These are phyloP conservation scores for Asterophora lycoperdoides DNA, from an alignment of 768 basidiomycete genomes.

Conservation along the genomic window DNA sequence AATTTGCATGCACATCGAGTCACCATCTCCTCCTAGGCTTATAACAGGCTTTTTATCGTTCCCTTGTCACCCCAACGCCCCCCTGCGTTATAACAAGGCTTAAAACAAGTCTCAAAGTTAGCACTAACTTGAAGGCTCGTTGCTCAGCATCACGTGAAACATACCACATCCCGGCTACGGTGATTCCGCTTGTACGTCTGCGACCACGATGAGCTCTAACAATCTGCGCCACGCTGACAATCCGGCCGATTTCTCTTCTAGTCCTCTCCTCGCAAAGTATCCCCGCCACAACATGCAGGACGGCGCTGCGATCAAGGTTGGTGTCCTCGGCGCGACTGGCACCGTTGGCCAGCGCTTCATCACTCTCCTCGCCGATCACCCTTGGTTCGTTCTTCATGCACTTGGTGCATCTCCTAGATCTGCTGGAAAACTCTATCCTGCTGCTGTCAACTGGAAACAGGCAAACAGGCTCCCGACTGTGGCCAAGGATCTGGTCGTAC, in stretches of 20 bases:
- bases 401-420: conserved; percentile 89
- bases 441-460: conserved; percentile 88
- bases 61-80: too few species aligned
- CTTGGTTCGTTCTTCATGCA: conserved; percentile 83
- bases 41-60: too few species aligned
- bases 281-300: conserved; percentile 34
- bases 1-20: too few species aligned
- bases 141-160: conserved; percentile 9
- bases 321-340: conserved; percentile 84
- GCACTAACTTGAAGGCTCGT: too few species aligned
- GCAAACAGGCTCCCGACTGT: conserved; percentile 61
- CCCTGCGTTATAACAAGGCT: too few species aligned
- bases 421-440: conserved; percentile 74
- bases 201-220: conserved; percentile 12
- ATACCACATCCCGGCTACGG: conserved; percentile 1
- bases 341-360: conserved; percentile 97
- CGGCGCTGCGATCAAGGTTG: conserved; percentile 43
- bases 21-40: too few species aligned
- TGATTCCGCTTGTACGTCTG: conserved; percentile 1
- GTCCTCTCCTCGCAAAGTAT: conserved; percentile 28
- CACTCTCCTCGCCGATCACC: conserved; percentile 78
- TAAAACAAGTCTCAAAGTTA: too few species aligned
- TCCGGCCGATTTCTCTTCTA: conserved; percentile 22
- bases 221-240: conserved; percentile 18
- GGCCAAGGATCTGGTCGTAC: conserved; percentile 61